Base-by-base conservation (phyloP, 1,284 basidiomycete genomes). In the Microbotryomycetes sp. region DNA sequence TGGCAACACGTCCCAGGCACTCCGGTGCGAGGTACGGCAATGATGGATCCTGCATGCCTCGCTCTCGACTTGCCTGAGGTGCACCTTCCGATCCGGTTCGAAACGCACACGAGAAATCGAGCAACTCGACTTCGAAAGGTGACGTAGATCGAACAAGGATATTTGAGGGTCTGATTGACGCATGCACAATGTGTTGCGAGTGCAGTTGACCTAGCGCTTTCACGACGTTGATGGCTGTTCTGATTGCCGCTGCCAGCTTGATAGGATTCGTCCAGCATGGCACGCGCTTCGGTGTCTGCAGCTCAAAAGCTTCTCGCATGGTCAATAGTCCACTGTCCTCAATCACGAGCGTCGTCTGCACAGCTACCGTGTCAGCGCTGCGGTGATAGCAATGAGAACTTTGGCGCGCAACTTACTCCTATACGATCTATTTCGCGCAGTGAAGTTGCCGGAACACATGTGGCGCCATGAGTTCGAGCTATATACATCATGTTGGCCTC, bases 41-140 rank as follows among this genome's bases (percentile, higher is more conserved):
- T 2, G 48, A 50, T 30, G 65, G 64, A 55, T 68, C 66, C 42
- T 62, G 63, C 54, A 68, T 60, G 6, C 66, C 66, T 2, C 66
- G 47, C 46, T 68, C 66, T 3, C 66, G 47, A 4, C 61, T 66
- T 3, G 66, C 61, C 7, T 23, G 25, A 0, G 54, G 49, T 7
- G 30, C 56, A 12, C 49, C 46, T 5, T 26, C 56, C 15, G 15
- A 6, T 12, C 7, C 19, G 12, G 36, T 29, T 6, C 47, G 25
- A 29, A 66, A 66, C 6, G 66, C 59, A 55, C 64, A 68, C 3
- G 62, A 64, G 25, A 68, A 68, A 32, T 68, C 66, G 57, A 66
- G 64, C 25, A 68, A 31, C 55, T 66, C 57, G 3, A 65, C 50
- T 29, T 68, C 62, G 54, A 19, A 42, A 42, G 36, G 12, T 42